These are phyloP conservation scores for Xylaria venustula DNA, from an alignment of 495 filamentous ascomycete genomes.

Conservation along the genomic window DNA sequence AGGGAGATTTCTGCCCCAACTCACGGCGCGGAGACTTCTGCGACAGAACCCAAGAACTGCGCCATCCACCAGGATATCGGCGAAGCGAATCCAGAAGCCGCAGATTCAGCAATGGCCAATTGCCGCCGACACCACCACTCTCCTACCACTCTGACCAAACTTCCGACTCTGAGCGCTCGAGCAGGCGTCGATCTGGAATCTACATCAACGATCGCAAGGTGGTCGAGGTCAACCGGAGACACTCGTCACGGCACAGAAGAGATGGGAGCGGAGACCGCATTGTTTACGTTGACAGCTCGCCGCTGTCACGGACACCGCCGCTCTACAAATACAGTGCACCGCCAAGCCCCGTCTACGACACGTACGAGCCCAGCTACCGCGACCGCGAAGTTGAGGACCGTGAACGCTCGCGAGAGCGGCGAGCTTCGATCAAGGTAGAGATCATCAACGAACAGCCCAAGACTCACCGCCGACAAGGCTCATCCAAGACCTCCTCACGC, in stretches of 20 bases:
- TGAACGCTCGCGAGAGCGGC: conserved; percentile 18
- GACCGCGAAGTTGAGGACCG: conserved; percentile 18
- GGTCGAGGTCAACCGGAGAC: conserved; percentile 25
- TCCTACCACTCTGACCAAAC: conserved; percentile 43
- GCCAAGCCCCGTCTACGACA: conserved; percentile 19
- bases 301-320: conserved; percentile 25
- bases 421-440: conserved; percentile 24
- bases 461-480: conserved; percentile 23
- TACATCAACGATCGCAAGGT: conserved; percentile 35
- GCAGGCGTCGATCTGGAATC: conserved; percentile 27
- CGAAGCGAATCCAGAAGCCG: conserved; percentile 23
- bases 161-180: conserved; percentile 31
- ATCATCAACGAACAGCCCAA: conserved; percentile 22
- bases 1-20: conserved; percentile 13
- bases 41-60: conserved; percentile 16
- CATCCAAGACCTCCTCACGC: conserved; percentile 30
- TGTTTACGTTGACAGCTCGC: conserved; percentile 23
- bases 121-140: conserved; percentile 34
- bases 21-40: conserved; percentile 16
- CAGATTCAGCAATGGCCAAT: conserved; percentile 24
- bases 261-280: conserved; percentile 25
- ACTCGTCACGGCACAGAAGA: conserved; percentile 18
- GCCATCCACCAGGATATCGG: conserved; percentile 14
- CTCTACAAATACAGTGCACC: conserved; percentile 17
- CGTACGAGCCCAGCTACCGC: conserved; percentile 17